phyloP scores from a whole-genome alignment of 2,329 filamentous ascomycete genomes.

The Fusarium stilboides region DNA sequence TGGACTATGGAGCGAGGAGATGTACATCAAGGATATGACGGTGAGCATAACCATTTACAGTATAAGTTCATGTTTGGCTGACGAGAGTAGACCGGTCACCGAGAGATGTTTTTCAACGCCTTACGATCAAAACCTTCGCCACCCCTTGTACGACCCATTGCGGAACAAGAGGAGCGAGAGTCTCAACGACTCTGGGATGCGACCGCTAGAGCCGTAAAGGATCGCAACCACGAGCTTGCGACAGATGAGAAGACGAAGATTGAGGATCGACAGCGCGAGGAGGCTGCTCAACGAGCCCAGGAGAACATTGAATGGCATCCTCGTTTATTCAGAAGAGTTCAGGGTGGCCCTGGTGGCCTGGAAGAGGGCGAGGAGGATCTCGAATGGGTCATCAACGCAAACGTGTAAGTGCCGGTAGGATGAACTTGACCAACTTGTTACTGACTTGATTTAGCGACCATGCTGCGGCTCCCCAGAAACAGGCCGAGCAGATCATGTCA shows the following conservation, averaged over 20 bases:
- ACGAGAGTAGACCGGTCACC: slow-evolving; percentile 81
- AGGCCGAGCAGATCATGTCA: slow-evolving; percentile 85
- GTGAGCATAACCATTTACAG: slow-evolving; percentile 63
- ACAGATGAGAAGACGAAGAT: slow-evolving; percentile 98
- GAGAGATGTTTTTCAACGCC: slow-evolving; percentile 91
- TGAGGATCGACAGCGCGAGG: slow-evolving; percentile 91
- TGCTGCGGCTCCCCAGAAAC: slow-evolving; percentile 73
- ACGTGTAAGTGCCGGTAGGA: slow-evolving; percentile 72
- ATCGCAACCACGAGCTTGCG: slow-evolving; percentile 87
- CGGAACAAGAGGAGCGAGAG: slow-evolving; percentile 91
- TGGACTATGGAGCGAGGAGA: slow-evolving; percentile 94
- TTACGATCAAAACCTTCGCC: slow-evolving; percentile 81
- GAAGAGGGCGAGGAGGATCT: slow-evolving; percentile 90
- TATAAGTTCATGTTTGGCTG: slow-evolving; percentile 3
- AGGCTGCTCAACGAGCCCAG: slow-evolving; percentile 84
- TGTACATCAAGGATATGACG: slow-evolving; percentile 88
- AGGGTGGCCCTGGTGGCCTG: slow-evolving; percentile 76
- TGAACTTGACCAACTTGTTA: neutral
- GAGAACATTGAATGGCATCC: slow-evolving; percentile 91
- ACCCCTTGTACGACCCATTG: slow-evolving; percentile 81
- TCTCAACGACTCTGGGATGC: slow-evolving; percentile 90
- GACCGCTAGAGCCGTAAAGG: slow-evolving; percentile 85
- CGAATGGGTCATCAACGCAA: slow-evolving; percentile 94
- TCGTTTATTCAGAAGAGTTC: slow-evolving; percentile 83
- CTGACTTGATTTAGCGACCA: slow-evolving; percentile 51